Conservation (phyloP, 768 basidiomycete genomes). For the Lepiota brunneoincarnata region DNA sequence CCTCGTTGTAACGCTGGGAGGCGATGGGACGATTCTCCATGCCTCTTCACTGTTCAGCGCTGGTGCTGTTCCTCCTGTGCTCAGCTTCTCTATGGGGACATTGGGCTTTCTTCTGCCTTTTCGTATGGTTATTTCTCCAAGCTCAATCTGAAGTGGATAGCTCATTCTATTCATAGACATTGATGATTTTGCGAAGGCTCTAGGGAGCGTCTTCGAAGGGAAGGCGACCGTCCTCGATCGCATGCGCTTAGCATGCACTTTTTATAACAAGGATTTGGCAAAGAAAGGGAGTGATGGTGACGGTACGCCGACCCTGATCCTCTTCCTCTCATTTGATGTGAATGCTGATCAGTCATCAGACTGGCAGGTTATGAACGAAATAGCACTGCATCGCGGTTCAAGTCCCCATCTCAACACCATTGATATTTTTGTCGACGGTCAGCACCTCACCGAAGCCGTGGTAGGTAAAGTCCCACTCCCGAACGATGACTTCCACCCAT, state of each 20-base stretch:
- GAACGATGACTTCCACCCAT: neutral
- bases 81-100: conserved; percentile 92
- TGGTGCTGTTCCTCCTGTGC: conserved; percentile 89
- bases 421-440: conserved; percentile 90
- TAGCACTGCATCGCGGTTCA: conserved; percentile 87
- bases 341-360: conserved; percentile 37
- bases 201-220: conserved; percentile 77
- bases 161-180: conserved; percentile 56
- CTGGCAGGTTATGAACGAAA: conserved; percentile 98
- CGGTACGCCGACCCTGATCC: conserved; percentile 38
- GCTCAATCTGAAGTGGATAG: neutral
- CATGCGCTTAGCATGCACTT: conserved; percentile 86
- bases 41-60: conserved; percentile 88
- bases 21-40: conserved; percentile 93
- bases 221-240: conserved; percentile 81
- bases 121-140: conserved; percentile 44
- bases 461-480: conserved; percentile 44
- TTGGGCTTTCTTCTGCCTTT: conserved; percentile 93
- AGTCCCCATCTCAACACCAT: conserved; percentile 92
- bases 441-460: conserved; percentile 93
- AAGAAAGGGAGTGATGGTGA: conserved; percentile 57
- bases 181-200: conserved; percentile 77
- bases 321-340: neutral
- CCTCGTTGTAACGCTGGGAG: conserved; percentile 87
- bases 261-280: conserved; percentile 58